phyloP scores from a whole-genome alignment of 805 yeast species.

The Hanseniaspora pseudoguilliermondii region DNA sequence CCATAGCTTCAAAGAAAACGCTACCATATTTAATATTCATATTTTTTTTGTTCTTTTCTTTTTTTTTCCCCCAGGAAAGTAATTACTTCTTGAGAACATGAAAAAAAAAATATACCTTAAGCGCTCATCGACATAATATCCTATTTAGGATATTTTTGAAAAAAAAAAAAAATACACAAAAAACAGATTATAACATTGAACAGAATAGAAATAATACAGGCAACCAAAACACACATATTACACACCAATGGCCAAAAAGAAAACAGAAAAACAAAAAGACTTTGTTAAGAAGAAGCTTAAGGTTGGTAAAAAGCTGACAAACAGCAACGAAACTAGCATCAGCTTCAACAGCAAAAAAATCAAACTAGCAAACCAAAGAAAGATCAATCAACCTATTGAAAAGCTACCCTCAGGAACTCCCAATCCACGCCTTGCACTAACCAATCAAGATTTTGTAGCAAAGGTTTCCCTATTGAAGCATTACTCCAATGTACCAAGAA shows the following conservation, averaged over 20 bases:
- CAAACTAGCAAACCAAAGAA: conserved; percentile 24
- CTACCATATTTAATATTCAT: no score
- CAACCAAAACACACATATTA: not conserved
- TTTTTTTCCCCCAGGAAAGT: no score
- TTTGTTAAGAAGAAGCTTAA: conserved; percentile 55
- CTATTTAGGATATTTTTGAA: not conserved
- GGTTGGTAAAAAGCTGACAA: conserved; percentile 73
- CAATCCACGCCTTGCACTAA: not conserved
- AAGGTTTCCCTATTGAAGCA: conserved; percentile 62
- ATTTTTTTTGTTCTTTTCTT: no score
- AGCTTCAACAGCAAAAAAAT: conserved; percentile 58
- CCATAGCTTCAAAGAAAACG: no score
- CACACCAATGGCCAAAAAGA: conserved; percentile 29
- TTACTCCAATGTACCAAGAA: conserved; percentile 56
- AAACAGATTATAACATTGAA: not conserved
- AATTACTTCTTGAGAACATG: no score
- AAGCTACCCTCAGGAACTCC: not conserved
- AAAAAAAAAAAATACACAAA: not conserved
- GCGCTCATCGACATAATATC: not conserved
- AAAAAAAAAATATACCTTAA: no score
- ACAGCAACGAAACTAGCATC: conserved; percentile 71
- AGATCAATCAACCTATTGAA: conserved; percentile 13
- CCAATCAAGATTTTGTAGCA: conserved; percentile 39
- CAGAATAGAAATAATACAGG: no score
- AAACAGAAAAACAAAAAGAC: conserved; percentile 34